These are phyloP conservation scores for Nepenthes mirabilis DNA, from an alignment of 148 eudicot species.

Conservation along the genomic window DNA sequence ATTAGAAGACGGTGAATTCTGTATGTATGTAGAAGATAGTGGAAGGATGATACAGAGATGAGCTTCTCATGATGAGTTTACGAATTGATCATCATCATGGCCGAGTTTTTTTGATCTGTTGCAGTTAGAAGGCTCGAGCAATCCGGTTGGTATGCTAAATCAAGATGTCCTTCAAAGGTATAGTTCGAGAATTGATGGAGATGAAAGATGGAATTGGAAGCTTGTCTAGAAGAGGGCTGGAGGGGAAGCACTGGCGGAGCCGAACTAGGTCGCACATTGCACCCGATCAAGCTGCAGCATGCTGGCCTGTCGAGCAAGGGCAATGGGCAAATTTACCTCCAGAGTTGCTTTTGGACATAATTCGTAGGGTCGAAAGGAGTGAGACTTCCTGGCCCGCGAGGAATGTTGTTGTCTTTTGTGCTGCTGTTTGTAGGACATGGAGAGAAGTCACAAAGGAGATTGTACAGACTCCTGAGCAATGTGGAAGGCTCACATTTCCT, in stretches of 20 bases:
- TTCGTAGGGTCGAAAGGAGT: constrained; percentile 69
- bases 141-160: constrained; percentile 7
- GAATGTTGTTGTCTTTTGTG: constrained; percentile 61
- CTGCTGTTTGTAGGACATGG: constrained; percentile 89
- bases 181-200: constrained; percentile 63
- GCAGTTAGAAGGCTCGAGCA: not conserved
- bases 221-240: constrained; percentile 50
- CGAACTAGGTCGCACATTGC: constrained; percentile 70
- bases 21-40: too few species aligned
- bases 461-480: constrained; percentile 81
- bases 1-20: too few species aligned
- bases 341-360: constrained; percentile 78
- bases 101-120: too few species aligned
- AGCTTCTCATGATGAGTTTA: too few species aligned
- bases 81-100: too few species aligned
- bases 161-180: constrained; percentile 72
- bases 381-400: constrained; percentile 92
- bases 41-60: too few species aligned
- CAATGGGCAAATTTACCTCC: constrained; percentile 92
- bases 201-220: constrained; percentile 70
- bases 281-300: constrained; percentile 47
- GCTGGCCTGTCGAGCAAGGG: constrained; percentile 50
- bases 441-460: constrained; percentile 84
- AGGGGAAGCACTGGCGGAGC: constrained; percentile 65
- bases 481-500: constrained; percentile 87